Percentiles rank a stretch among this genome's conserved stretches.
phyloP scores from a whole-genome alignment of 441 rosid genomes.

The Erodium moschatum region DNA sequence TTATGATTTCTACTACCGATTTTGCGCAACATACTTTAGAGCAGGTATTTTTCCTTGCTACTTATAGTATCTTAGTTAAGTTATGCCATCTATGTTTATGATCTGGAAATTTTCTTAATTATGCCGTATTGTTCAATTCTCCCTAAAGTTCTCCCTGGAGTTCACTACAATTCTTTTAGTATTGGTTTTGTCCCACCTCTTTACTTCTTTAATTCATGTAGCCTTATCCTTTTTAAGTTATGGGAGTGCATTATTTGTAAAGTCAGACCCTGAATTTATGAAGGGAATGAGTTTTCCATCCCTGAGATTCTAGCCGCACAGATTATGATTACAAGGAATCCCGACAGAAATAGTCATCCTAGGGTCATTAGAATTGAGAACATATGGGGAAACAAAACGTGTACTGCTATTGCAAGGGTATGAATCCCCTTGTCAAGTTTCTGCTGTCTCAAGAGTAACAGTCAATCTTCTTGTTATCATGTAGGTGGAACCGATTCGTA shows the following conservation, averaged over 20 bases:
- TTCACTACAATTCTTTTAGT: background rate
- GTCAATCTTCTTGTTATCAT: slow-evolving; percentile 14
- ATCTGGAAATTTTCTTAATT: background rate
- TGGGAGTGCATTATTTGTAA: too few species aligned
- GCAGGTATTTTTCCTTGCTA: slow-evolving; percentile 50
- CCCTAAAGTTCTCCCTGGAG: background rate
- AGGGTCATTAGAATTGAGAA: background rate
- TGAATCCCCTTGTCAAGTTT: too few species aligned
- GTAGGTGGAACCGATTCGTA: slow-evolving; percentile 97
- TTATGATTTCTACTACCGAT: slow-evolving; percentile 95
- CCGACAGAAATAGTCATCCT: background rate
- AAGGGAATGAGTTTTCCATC: background rate
- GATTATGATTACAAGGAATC: background rate
- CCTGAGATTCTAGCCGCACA: background rate
- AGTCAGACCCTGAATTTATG: background rate
- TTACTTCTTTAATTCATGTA: too few species aligned
- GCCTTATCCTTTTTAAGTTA: too few species aligned
- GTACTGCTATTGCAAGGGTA: too few species aligned
- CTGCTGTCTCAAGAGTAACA: background rate
- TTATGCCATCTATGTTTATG: background rate
- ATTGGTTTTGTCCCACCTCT: too few species aligned
- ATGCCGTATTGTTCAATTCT: background rate
- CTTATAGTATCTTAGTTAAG: background rate
- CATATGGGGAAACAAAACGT: background rate
- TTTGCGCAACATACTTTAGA: slow-evolving; percentile 92